These are phyloP conservation scores for Cucumis sativus DNA, from an alignment of 306 rosid species.

Conservation along the genomic window Cucumber_9930_V3 NC_026655.2:5232001-5232500, in stretches of 20 bases:
- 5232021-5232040: constrained; percentile 9
- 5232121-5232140: background rate
- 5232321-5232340: background rate
- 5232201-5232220: background rate
- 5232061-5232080: background rate
- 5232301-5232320: too few species aligned
- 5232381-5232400: background rate
- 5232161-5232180: background rate
- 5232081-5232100: background rate
- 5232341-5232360: background rate
- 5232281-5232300: too few species aligned
- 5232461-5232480: background rate
- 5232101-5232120: background rate
- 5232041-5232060: background rate
- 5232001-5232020: constrained; percentile 60
- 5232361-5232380: background rate
- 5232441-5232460: background rate
- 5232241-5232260: background rate
- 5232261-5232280: background rate
- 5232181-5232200: background rate
- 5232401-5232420: too few species aligned
- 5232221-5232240: background rate
- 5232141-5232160: background rate
- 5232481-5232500: background rate
- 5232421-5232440: background rate